Evolutionary conservation across 345 rosid genomes (phyloP), one percentile per base, ranked within the genome.

Genomic region (Limnanthes douglasii): DNA sequence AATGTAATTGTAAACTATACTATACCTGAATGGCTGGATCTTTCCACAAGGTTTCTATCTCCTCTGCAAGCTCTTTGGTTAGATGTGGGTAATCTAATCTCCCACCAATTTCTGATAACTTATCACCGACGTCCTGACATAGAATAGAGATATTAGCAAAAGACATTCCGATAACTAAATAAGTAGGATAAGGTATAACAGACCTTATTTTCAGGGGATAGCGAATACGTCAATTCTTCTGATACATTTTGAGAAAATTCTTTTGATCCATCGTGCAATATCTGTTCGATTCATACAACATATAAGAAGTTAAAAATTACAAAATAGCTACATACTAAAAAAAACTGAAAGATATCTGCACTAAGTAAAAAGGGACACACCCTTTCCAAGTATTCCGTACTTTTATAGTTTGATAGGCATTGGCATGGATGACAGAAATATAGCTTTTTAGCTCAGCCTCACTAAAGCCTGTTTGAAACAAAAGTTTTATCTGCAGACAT

Each of bases 331-430:
- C 23, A 45, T 44, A 45, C 35, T 16, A 32, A 37, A 6, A 18
- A 52, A 22, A 44, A 7, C 2, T 6, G 18, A 28, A 25, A 15
- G 4, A 13, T 23, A 11, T 12, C 21, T 48, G 18, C 35, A 41
- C 31, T 39, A 40, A 69, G 66, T 23, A 66, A 73, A 72, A 63
- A 61, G 75, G 54, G 46, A 78, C 86, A 84, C 78, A 75, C 75
- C 76, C 67, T 59, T 56, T 45, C 51, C 66, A 61, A 57, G 70
- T 66, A 55, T 61, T 77, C 78, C 94, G 45, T 85, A 92, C 99
- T 78, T 92, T 92, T 70, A 92, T 78, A 59, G 93, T 80, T 77
- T 92, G 99, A 64, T 74, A 92, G 32, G 85, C 72, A 61, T 92
- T 92, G 65, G 94, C 99, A 54, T 92, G 94, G 45, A 85, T 75